phyloP scores from a whole-genome alignment of 257 asterid species.

The Primulina tabacum region DNA sequence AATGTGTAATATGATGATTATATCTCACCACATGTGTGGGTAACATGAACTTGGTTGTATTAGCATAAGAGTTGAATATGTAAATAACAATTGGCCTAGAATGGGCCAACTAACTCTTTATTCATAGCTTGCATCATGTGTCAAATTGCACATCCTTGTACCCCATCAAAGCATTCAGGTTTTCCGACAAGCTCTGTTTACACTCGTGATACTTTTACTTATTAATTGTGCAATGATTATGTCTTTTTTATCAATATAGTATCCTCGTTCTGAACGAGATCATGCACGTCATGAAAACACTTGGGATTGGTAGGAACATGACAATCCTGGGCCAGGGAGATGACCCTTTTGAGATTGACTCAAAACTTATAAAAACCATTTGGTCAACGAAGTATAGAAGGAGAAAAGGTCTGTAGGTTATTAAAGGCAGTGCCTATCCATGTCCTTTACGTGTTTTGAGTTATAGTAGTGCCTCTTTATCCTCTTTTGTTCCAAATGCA shows the following conservation, averaged over 20 bases:
- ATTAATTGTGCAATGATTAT: too few relatives aligned
- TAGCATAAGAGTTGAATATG: neutral
- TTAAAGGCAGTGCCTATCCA: neutral
- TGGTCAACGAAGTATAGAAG: neutral
- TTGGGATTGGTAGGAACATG: neutral
- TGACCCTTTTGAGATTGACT: slow-evolving; percentile 2
- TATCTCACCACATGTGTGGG: neutral
- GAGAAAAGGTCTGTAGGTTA: neutral
- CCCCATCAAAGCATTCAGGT: neutral
- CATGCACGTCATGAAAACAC: neutral
- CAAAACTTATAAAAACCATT: too few relatives aligned
- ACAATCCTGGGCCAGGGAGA: neutral
- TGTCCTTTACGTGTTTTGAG: neutral
- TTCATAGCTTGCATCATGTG: neutral
- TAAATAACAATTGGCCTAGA: neutral
- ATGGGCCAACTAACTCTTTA: neutral
- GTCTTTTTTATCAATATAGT: neutral
- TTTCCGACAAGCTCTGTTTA: neutral
- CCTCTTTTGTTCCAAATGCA: neutral
- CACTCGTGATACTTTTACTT: too few relatives aligned
- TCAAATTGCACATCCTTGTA: neutral
- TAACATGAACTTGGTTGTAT: neutral
- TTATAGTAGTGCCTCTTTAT: neutral
- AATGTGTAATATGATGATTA: slow-evolving; percentile 3
- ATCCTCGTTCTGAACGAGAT: neutral